phyloP scores from a whole-genome alignment of 2,329 filamentous ascomycete species.

The Scedosporium dehoogii region DNA sequence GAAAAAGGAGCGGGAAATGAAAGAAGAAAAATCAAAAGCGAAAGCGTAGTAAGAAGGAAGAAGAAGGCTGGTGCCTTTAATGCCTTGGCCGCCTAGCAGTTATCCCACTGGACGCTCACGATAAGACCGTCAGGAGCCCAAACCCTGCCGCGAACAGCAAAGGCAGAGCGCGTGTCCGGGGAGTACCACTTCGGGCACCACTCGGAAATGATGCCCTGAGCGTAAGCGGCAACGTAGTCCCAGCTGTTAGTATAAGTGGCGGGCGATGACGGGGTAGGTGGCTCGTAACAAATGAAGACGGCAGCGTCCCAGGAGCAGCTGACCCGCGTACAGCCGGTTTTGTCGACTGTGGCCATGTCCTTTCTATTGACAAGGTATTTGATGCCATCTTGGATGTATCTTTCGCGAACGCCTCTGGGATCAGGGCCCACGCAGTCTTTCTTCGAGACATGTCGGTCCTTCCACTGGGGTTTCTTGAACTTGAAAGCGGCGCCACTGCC shows the following conservation, averaged over 20 bases:
- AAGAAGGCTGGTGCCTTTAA: no score
- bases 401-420: neutral
- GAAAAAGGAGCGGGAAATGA: no score
- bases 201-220: neutral
- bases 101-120: neutral
- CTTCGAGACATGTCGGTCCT: neutral
- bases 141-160: neutral
- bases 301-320: neutral
- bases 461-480: neutral
- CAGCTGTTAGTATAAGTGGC: neutral
- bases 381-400: neutral
- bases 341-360: neutral
- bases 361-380: neutral
- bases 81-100: neutral
- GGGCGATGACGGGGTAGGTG: neutral
- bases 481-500: neutral
- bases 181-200: neutral
- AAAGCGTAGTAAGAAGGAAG: no score
- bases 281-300: constrained; percentile 3
- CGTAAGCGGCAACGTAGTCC: constrained; percentile 1
- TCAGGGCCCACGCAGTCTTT: neutral
- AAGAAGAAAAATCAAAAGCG: no score
- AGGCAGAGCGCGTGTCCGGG: neutral
- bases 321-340: neutral
- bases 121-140: neutral